Percentiles rank a stretch among this genome's conserved stretches.
Evolutionary conservation across 169 alveolate genomes (phyloP).

Genomic region (Plasmodium fragile): DNA sequence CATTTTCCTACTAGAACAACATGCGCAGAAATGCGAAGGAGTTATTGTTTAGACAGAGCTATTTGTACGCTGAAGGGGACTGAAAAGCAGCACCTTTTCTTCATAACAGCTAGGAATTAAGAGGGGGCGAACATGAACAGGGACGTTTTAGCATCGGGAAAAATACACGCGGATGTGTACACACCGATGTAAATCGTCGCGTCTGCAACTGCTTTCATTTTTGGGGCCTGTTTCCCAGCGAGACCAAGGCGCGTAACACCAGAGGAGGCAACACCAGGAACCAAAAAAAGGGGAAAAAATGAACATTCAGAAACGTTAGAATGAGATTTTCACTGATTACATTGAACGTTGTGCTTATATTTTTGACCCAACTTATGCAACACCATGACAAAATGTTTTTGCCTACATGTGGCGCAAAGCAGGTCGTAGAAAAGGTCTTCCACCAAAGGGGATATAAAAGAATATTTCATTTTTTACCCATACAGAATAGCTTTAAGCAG

Average conservation of each 20-base stretch:
- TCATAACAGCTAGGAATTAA: neutral
- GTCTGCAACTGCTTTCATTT: neutral
- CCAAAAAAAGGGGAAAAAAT: neutral
- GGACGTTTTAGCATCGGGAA: neutral
- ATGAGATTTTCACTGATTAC: slow-evolving; percentile 14
- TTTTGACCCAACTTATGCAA: slow-evolving; percentile 14
- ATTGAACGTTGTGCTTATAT: slow-evolving; percentile 4
- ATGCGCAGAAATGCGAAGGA: neutral
- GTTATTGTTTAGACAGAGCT: neutral
- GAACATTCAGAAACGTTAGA: slow-evolving; percentile 1
- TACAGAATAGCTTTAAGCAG: slow-evolving; percentile 6
- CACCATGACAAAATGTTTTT: neutral
- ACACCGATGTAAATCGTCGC: neutral
- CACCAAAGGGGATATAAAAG: neutral
- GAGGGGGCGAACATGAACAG: neutral
- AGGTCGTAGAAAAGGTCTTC: neutral
- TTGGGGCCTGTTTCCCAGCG: neutral
- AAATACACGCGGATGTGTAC: neutral
- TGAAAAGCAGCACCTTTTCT: neutral
- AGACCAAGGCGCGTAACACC: neutral
- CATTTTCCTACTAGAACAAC: neutral
- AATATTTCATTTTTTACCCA: slow-evolving; percentile 5
- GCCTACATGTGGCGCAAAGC: neutral
- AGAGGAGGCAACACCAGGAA: neutral
- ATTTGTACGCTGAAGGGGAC: neutral